Base-by-base conservation (phyloP, 495 filamentous ascomycete genomes). In the Penicillium macrosclerotiorum region DNA sequence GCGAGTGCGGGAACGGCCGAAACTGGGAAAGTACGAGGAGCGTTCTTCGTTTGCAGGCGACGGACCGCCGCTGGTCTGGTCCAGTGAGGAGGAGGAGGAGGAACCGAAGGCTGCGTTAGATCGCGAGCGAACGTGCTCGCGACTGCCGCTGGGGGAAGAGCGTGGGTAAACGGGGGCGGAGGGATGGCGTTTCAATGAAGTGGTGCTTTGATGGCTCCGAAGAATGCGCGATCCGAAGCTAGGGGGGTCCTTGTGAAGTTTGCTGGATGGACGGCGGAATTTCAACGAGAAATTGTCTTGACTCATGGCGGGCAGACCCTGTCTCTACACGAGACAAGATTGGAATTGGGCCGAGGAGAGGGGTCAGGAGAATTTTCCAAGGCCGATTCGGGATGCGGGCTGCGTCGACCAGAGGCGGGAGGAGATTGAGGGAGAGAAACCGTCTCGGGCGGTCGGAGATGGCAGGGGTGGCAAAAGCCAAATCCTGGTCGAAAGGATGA, bases 151-250 rank as follows among this genome's bases (percentile, higher is more conserved):
- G 29, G 58, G 54, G 42, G 70, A 65, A 35, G 65, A 69, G 37
- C 72, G 68, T 26, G 75, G 68, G 47, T 78, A 72, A 49, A 79
- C 71, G 41, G 84, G 83, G 52, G 82, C 83, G 57, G 84, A 88
- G 42, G 84, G 84, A 69, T 84, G 80, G 64, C 84, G 78, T 62
- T 81, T 81, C 55, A 89, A 72, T 24, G 70, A 69, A 34, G 67
- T 69, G 49, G 55, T 60, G 58, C 65, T 76, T 50, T 71, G 65
- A 50, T 75, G 73, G 52, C 62, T 72, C 37, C 68, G 69, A 47
- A 71, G 63, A 54, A 66, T 63, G 62, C 67, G 63, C 41, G 68
- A 66, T 42, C 52, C 64, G 53, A 68, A 68, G 52, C 71, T 65
- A 51, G 69, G 69, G 48, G 69, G 55, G 24, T 76, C 71, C 54